These are phyloP conservation scores for Geum urbanum DNA, from an alignment of 306 rosid species.

Conservation along the genomic window DNA sequence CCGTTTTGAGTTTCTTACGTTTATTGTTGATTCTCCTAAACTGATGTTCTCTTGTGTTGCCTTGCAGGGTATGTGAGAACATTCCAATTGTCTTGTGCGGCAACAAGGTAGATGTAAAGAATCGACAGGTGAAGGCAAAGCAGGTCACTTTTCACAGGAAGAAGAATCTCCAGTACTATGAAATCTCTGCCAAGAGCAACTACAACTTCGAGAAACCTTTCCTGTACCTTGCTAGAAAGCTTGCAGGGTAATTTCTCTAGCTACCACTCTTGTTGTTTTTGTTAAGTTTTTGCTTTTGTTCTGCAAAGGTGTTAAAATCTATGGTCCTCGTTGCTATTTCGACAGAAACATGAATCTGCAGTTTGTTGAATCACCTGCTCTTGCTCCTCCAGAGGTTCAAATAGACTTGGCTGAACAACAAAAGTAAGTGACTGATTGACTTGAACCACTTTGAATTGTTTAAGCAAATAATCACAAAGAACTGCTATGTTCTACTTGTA, in stretches of 20 bases:
- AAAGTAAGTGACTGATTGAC: constrained; percentile 7
- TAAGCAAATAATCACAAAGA: no score
- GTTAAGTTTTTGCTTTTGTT: neutral
- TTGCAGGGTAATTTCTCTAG: constrained; percentile 26
- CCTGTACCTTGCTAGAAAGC: constrained; percentile 39
- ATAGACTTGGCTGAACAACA: constrained; percentile 30
- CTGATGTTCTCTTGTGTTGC: neutral
- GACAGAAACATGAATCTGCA: constrained; percentile 19
- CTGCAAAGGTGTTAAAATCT: neutral
- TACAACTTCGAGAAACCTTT: constrained; percentile 41
- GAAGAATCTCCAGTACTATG: constrained; percentile 37
- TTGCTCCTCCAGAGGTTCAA: constrained; percentile 33
- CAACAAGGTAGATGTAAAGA: constrained; percentile 37
- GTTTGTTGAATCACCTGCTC: constrained; percentile 33
- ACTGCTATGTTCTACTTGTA: neutral
- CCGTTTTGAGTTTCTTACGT: neutral
- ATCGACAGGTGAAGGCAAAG: constrained; percentile 36
- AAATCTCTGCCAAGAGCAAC: constrained; percentile 40
- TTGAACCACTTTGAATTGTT: neutral
- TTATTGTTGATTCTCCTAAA: neutral
- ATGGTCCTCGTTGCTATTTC: neutral
- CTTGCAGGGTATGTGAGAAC: constrained; percentile 34
- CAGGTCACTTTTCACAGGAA: constrained; percentile 37
- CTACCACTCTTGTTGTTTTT: neutral
- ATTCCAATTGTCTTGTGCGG: constrained; percentile 35